Evolutionary conservation across 208 protist species (phyloP).

Genomic region (Strigomonas galati): DNA sequence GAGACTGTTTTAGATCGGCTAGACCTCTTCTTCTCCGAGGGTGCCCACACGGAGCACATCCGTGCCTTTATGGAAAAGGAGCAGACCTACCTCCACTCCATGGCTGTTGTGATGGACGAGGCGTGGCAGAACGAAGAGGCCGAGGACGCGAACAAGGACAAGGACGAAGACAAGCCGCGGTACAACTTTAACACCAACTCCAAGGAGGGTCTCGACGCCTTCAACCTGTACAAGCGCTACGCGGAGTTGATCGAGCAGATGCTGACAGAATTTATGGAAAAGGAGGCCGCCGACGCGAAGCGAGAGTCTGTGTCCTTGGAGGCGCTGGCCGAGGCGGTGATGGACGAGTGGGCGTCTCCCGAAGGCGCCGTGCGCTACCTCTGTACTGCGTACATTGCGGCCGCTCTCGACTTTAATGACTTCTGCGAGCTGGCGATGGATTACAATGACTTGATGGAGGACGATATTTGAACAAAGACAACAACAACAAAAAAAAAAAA

Average conservation of each 20-base stretch:
- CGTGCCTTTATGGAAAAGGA: conserved; percentile 57
- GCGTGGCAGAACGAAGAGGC: not conserved
- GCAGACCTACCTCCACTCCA: conserved; percentile 22
- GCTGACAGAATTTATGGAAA: conserved; percentile 40
- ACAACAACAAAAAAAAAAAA: too few relatives aligned
- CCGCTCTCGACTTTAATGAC: conserved; percentile 60
- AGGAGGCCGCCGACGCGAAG: conserved; percentile 9
- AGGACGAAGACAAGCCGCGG: not conserved
- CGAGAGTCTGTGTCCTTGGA: conserved; percentile 17
- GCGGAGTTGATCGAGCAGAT: conserved; percentile 47
- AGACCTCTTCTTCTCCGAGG: conserved; percentile 63
- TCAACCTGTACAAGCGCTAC: conserved; percentile 59
- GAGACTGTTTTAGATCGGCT: conserved; percentile 33
- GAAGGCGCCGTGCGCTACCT: conserved; percentile 35
- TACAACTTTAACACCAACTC: conserved; percentile 32
- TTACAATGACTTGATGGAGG: conserved; percentile 42
- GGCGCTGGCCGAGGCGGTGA: conserved; percentile 41
- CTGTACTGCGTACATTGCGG: conserved; percentile 71
- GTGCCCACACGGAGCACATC: conserved; percentile 57
- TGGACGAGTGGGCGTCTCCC: conserved; percentile 40
- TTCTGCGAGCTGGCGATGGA: conserved; percentile 69
- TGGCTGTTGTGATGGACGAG: conserved; percentile 16
- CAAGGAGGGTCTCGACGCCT: conserved; percentile 42
- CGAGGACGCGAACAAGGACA: not conserved
- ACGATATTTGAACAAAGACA: too few relatives aligned